These are phyloP conservation scores for Colletotrichum paranaense DNA, from an alignment of 2,329 filamentous ascomycete species.

Conservation along the genomic window DNA sequence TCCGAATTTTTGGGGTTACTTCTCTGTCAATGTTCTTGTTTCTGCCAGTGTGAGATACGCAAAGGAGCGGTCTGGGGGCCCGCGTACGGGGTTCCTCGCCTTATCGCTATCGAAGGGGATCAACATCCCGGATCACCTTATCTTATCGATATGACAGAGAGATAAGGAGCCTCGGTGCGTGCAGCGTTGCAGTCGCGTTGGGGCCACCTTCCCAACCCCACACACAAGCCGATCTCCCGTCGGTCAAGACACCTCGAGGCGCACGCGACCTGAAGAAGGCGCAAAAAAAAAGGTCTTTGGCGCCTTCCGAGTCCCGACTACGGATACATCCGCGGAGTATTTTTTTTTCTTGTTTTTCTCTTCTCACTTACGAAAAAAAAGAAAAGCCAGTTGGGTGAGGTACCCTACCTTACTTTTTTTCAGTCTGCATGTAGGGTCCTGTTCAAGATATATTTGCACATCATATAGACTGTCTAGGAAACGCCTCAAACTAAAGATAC, in stretches of 20 bases:
- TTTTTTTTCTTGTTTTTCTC: background rate
- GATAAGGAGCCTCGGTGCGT: no score
- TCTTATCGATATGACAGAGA: background rate
- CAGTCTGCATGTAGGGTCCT: background rate
- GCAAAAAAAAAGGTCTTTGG: background rate
- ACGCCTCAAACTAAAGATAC: background rate
- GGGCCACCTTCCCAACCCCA: conserved; percentile 5
- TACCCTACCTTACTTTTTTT: background rate
- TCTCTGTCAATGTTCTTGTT: background rate
- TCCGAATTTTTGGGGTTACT: background rate
- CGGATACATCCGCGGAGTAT: background rate
- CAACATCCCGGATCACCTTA: background rate
- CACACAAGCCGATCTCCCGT: conserved; percentile 2
- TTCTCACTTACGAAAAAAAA: background rate
- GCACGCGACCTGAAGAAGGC: conserved; percentile 22
- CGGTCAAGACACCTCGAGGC: conserved; percentile 10
- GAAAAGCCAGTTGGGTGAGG: background rate
- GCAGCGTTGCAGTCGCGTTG: background rate
- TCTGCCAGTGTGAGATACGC: background rate
- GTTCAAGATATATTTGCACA: background rate
- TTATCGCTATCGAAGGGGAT: background rate
- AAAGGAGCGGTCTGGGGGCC: background rate
- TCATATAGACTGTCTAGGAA: background rate
- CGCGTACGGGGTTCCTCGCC: background rate
- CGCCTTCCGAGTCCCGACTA: background rate